Evolutionary conservation across 2,329 filamentous ascomycete genomes (phyloP), one percentile per base, ranked within the genome.

Genomic region (Exophiala lecanii-corni): DNA sequence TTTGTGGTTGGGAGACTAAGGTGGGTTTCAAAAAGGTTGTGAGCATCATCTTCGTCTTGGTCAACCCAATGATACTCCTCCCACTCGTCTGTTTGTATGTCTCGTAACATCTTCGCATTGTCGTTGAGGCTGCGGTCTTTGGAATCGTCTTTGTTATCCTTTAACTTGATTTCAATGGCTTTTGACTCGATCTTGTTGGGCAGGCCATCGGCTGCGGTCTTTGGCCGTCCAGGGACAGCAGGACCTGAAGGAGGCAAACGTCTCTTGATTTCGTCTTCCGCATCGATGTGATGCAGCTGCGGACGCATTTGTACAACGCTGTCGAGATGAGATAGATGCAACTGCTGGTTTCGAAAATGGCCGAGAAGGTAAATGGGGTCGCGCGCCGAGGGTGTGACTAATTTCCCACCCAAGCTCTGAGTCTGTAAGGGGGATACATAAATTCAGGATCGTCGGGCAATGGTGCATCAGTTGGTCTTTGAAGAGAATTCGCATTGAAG

Each of bases 241-340:
- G 39, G 12, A 23, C 25, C 39, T 63, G 51, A 62, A 68, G 53
- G 59, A 62, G 43, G 59, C 61, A 56, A 56, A 65, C 53, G 59
- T 57, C 35, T 50, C 58, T 61, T 68, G 58, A 77, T 77, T 25
- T 84, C 79, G 43, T 86, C 75, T 57, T 96, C 88, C 3, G 92
- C 91, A 66, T 97, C 92, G 55, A 97, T 75, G 67, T 97, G 89
- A 66, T 95, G 88, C 49, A 94, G 84, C 59, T 96, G 87, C 0
- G 92, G 89, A 3, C 89, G 85, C 59, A 98, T 80, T 61, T 94
- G 87, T 31, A 94, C 85, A 33, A 95, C 79, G 2, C 86, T 84
- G 30, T 83, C 81, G 34, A 94, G 78, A 17, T 85, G 86, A 1
- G 88, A 94, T 28, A 97, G 79, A 66, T 96, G 88, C 7, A 96